Base-by-base conservation (phyloP, 2,329 filamentous ascomycete species). In the Diplodia scrobiculata region DNA sequence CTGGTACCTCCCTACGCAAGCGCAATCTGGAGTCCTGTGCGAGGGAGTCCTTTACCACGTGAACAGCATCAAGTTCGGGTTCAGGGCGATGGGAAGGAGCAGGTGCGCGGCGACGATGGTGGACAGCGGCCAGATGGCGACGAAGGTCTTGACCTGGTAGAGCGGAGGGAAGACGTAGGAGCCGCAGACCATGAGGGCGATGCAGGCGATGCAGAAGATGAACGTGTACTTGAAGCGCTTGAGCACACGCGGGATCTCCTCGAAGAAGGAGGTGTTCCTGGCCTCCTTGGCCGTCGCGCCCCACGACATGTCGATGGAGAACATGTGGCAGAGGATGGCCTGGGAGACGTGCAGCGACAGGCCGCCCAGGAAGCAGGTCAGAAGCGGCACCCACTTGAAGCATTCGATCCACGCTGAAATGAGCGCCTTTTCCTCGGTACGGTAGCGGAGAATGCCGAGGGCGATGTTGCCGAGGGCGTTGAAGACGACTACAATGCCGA, bases 401-500 rank as follows among this genome's bases (percentile, higher is more conserved):
- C 82, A 82, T 69, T 81, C 79, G 59, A 79, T 66, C 21, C 82
- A 68, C 7, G 86, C 80, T 60, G 81, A 81, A 17, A 88, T 71
- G 65, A 92, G 79, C 67, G 78, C 81, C 66, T 84, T 81, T 74
- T 91, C 88, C 58, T 87, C 88, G 63, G 86, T 82, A 65, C 90
- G 86, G 77, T 91, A 91, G 41, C 90, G 84, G 83, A 92, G 89
- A 54, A 90, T 77, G 13, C 89, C 90, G 14, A 92, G 83, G 0
- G 89, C 83, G 51, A 92, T 70, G 76, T 92, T 92, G 54, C 90
- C 90, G 50, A 91, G 84, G 36, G 86, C 88, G 70, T 89, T 90
- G 80, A 92, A 92, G 68, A 92, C 87, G 71, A 91, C 84, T 76
- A 92, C 86, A 76, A 92, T 91, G 71, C 88, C 89, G 79, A 92